Base-by-base conservation (phyloP, 495 filamentous ascomycete species). In the Podospora anserina region DNA sequence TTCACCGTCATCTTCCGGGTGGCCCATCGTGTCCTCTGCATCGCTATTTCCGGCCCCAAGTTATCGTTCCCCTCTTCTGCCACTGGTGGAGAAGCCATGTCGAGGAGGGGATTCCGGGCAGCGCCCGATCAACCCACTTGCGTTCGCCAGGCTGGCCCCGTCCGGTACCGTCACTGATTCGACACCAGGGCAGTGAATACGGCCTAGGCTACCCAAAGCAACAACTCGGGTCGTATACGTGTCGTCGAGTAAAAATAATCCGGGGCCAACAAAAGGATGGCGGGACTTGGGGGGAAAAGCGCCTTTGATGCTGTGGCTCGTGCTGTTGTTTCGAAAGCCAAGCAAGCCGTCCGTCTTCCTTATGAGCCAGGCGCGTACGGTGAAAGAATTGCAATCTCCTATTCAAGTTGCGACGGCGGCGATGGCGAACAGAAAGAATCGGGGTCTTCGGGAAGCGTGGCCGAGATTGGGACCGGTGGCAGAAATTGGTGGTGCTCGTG, bases 11-110 rank as follows among this genome's bases (percentile, higher is more conserved):
- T 84, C 74, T 92, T 89, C 70, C 92, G 92, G 32, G 95, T 98
- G 65, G 95, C 95, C 95, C 95, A 99, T 89, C 96, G 84, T 75
- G 93, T 88, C 75, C 92, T 83, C 68, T 78, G 73, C 62, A 82
- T 83, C 67, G 78, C 70, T 66, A 79, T 91, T 89, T 78, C 78
- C 80, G 70, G 74, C 68, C 72, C 75, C 58, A 69, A 66, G 54
- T 67, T 70, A 58, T 71, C 76, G 61, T 57, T 74, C 57, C 85
- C 82, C 65, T 83, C 88, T 68, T 76, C 81, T 64, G 79, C 76
- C 65, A 32, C 20, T 63, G 77, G 75, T 63, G 77, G 75, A 59
- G 79, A 75, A 56, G 79, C 75, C 83, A 86, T 85, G 49, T n/a
- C 32, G 28, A 72, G 78, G 71, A 68, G 74, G 66, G 74, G 74